Percentiles rank a stretch among this genome's conserved stretches.
These are phyloP conservation scores for Termitomyces sp. DNA, from an alignment of 768 basidiomycete genomes.

Conservation along the genomic window DNA sequence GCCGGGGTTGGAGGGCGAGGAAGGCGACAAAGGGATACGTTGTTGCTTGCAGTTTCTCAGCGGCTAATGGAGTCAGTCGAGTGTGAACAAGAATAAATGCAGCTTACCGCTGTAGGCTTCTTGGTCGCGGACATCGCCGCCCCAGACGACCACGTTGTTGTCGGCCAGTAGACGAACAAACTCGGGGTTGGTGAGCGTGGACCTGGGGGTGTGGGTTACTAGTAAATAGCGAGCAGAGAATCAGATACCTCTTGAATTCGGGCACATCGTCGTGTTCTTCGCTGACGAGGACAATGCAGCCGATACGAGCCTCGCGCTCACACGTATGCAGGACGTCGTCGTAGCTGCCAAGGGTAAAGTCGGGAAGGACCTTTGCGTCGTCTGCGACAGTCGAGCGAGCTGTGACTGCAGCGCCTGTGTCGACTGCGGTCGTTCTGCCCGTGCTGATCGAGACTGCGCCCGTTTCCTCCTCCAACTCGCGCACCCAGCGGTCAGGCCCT, in stretches of 20 bases:
- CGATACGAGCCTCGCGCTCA: constrained; percentile 68
- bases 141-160: constrained; percentile 85
- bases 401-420: constrained; percentile 30
- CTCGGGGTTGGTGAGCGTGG: constrained; percentile 70
- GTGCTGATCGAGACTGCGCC: constrained; percentile 62
- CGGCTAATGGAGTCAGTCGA: constrained; percentile 5
- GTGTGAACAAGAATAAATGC: constrained; percentile 62
- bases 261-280: constrained; percentile 88
- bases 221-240: neutral
- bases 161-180: constrained; percentile 68
- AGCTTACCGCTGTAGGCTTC: constrained; percentile 73
- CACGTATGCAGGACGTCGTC: constrained; percentile 73
- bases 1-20: constrained; percentile 78
- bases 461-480: constrained; percentile 81
- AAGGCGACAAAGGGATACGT: constrained; percentile 95
- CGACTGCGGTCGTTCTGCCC: constrained; percentile 31
- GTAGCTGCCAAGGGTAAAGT: constrained; percentile 79
- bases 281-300: constrained; percentile 80
- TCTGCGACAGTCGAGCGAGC: constrained; percentile 30
- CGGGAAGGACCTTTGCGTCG: constrained; percentile 59
- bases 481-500: constrained; percentile 73
- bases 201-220: constrained; percentile 47
- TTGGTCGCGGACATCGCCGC: constrained; percentile 79
- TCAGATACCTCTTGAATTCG: constrained; percentile 75
- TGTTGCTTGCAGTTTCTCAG: constrained; percentile 79